Conservation (phyloP, 352 stramenopile genomes). For the Phytophthora fragariae region DNA sequence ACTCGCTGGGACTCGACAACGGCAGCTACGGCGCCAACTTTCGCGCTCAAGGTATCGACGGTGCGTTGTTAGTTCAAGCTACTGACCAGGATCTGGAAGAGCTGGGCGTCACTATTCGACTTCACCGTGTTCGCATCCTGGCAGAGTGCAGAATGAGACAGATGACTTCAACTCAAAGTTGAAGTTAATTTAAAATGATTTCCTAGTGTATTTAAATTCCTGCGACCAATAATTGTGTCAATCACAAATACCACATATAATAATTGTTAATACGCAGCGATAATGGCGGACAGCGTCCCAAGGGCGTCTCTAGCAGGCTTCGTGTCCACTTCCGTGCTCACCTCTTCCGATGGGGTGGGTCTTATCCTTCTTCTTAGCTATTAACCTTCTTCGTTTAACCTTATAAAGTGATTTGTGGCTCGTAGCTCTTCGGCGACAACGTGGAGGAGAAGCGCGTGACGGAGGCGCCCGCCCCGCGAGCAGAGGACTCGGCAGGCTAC, state of each 20-base stretch:
- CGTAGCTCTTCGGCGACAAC: slow-evolving; percentile 89
- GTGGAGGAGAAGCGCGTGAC: slow-evolving; percentile 85
- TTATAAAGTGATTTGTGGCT: background rate
- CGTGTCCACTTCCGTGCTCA: slow-evolving; percentile 85
- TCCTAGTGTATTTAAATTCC: no score
- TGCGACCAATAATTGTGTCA: no score
- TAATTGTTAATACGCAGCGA: no score
- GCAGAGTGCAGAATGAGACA: slow-evolving; percentile 21
- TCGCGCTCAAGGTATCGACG: slow-evolving; percentile 66
- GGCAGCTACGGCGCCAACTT: slow-evolving; percentile 55
- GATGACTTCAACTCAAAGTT: background rate
- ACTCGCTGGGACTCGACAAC: slow-evolving; percentile 53
- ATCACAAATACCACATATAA: no score
- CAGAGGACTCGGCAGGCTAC: slow-evolving; percentile 59
- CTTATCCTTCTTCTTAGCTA: background rate
- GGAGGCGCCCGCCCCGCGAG: slow-evolving; percentile 55
- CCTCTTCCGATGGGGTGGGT: slow-evolving; percentile 84
- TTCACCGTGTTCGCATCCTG: slow-evolving; percentile 82
- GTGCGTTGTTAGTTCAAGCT: slow-evolving; percentile 58
- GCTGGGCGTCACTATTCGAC: slow-evolving; percentile 65
- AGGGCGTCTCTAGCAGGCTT: slow-evolving; percentile 69
- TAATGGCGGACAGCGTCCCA: slow-evolving; percentile 10
- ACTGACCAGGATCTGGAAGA: slow-evolving; percentile 71
- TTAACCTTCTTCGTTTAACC: background rate
- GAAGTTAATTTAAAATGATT: no score